phyloP scores from a whole-genome alignment of 2,329 filamentous ascomycete species.

The Fusarium acutatum region DNA sequence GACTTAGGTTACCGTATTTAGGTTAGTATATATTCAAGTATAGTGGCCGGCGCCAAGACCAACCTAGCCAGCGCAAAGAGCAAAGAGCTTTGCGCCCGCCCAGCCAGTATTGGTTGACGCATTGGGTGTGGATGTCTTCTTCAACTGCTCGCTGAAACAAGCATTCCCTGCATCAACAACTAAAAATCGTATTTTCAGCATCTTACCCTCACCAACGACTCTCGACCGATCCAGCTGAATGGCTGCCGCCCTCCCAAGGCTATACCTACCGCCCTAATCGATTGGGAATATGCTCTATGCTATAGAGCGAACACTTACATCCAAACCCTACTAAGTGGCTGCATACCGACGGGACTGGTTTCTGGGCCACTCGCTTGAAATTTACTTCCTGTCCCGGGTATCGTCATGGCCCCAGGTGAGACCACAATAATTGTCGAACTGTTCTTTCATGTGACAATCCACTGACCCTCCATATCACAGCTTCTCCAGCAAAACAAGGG shows the following conservation, averaged over 20 bases:
- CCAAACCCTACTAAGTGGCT: constrained; percentile 20
- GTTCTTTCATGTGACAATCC: background rate
- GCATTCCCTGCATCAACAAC: constrained; percentile 33
- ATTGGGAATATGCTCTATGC: constrained; percentile 36
- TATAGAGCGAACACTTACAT: constrained; percentile 9
- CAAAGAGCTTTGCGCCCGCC: background rate
- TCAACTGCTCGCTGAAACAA: constrained; percentile 11
- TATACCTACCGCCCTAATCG: constrained; percentile 25
- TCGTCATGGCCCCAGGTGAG: constrained; percentile 43
- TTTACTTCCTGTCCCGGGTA: constrained; percentile 18
- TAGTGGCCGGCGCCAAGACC: constrained; percentile 13
- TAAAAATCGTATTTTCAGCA: constrained; percentile 13
- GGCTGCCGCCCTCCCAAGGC: constrained; percentile 23
- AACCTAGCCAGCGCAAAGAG: background rate
- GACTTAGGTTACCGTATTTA: background rate
- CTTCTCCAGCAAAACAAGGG: constrained; percentile 49
- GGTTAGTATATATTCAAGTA: constrained; percentile 1
- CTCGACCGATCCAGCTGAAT: constrained; percentile 25
- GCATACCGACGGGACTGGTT: constrained; percentile 25
- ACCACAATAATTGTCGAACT: background rate
- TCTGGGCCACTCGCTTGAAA: constrained; percentile 19
- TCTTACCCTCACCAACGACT: constrained; percentile 6
- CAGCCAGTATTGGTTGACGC: background rate
- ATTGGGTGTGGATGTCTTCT: constrained; percentile 9
- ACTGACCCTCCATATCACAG: constrained; percentile 27